Percentiles rank a stretch among this genome's conserved stretches.
Conservation (phyloP, 495 filamentous ascomycete genomes). For the Tuber borchii region DNA sequence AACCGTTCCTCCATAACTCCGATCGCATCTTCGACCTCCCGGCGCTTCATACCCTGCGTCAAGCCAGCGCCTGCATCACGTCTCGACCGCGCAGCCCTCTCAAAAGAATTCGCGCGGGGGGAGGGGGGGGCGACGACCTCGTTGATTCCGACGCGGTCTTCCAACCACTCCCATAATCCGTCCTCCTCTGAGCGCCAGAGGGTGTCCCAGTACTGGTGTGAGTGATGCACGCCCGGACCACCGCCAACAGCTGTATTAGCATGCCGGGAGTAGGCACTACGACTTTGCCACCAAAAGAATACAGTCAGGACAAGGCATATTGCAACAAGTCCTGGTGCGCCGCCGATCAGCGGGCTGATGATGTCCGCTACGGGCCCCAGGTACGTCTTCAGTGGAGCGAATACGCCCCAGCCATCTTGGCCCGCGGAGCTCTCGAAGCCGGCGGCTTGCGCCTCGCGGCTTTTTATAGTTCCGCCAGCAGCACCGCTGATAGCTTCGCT, state of each 20-base stretch:
- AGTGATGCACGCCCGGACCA: constrained; percentile 48
- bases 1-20: constrained; percentile 76
- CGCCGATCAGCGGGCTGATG: constrained; percentile 61
- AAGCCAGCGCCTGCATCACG: constrained; percentile 14
- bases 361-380: constrained; percentile 67
- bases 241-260: constrained; percentile 36
- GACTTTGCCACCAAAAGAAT: constrained; percentile 40
- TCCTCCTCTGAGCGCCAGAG: constrained; percentile 87
- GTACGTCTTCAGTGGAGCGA: constrained; percentile 67
- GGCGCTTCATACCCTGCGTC: constrained; percentile 63
- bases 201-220: constrained; percentile 78
- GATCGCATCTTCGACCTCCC: constrained; percentile 79
- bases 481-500: constrained; percentile 22
- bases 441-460: constrained; percentile 47
- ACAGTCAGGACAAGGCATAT: constrained; percentile 54
- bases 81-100: constrained; percentile 37
- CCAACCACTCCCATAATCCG: constrained; percentile 92
- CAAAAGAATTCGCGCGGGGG: constrained; percentile 44
- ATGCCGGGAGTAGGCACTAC: constrained; percentile 38
- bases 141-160: constrained; percentile 68
- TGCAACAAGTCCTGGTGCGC: constrained; percentile 57
- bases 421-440: constrained; percentile 44
- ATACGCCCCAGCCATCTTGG: constrained; percentile 62
- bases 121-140: constrained; percentile 41
- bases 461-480: constrained; percentile 43